These are phyloP conservation scores for Boechera retrofracta DNA, from an alignment of 345 rosid species.

Conservation along the genomic window DNA sequence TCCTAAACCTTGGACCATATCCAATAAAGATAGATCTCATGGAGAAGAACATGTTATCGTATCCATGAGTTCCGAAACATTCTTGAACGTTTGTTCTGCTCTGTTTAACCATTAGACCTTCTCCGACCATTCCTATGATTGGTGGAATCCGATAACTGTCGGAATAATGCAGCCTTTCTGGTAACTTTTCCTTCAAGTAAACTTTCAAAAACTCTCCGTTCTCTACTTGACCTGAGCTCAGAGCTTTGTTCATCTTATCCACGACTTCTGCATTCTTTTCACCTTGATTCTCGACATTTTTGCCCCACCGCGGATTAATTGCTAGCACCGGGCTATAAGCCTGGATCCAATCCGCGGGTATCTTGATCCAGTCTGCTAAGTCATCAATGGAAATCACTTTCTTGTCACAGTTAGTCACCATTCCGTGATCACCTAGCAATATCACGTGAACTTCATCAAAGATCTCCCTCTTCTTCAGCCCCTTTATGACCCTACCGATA, in stretches of 20 bases:
- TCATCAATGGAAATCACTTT: constrained; percentile 71
- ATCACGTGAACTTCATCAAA: constrained; percentile 76
- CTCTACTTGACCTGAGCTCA: constrained; percentile 68
- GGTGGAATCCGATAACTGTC: constrained; percentile 79
- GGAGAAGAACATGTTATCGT: constrained; percentile 84
- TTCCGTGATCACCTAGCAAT: constrained; percentile 93
- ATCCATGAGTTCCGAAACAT: constrained; percentile 87
- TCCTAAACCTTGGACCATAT: constrained; percentile 78
- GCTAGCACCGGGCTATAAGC: constrained; percentile 69
- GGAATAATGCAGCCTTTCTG: constrained; percentile 69
- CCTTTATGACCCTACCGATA: constrained; percentile 79
- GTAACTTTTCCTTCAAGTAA: constrained; percentile 81
- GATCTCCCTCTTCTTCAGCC: constrained; percentile 69
- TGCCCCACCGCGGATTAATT: constrained; percentile 60
- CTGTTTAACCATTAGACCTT: constrained; percentile 76
- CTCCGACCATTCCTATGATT: constrained; percentile 71
- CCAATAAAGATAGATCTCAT: constrained; percentile 92
- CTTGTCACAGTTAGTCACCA: constrained; percentile 87
- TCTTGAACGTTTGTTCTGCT: constrained; percentile 57
- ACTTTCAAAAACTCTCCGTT: constrained; percentile 72
- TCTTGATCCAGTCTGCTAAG: constrained; percentile 65
- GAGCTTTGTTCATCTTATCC: constrained; percentile 74
- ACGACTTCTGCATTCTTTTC: constrained; percentile 52
- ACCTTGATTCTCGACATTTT: constrained; percentile 28
- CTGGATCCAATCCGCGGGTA: constrained; percentile 70